phyloP scores from a whole-genome alignment of 192 early-diverging fungal genomes.

The Polychytrium aggregatum region DNA sequence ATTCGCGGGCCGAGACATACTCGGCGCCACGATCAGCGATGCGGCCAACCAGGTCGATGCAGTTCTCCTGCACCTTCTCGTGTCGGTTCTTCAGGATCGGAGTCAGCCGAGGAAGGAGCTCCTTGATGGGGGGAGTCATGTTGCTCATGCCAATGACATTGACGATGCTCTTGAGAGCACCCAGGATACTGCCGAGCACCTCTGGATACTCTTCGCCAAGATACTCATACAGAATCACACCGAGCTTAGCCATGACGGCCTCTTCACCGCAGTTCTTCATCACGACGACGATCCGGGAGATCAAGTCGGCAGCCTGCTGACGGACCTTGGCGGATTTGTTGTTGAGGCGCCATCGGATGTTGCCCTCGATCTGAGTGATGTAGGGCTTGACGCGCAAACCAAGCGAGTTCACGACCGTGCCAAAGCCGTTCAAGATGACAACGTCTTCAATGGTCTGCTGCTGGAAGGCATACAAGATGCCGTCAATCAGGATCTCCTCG shows the following conservation, averaged over 20 bases:
- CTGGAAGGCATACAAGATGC: conserved; percentile 95
- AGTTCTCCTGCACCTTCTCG: conserved; percentile 86
- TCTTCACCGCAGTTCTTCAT: conserved; percentile 93
- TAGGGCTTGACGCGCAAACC: conserved; percentile 85
- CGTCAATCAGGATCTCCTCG: conserved; percentile 94
- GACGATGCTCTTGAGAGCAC: conserved; percentile 87
- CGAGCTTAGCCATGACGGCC: conserved; percentile 85
- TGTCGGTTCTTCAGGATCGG: conserved; percentile 97
- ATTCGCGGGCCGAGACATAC: conserved; percentile 90
- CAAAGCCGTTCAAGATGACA: conserved; percentile 91
- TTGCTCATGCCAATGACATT: conserved; percentile 96
- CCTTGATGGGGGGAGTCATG: conserved; percentile 98
- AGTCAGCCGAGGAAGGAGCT: conserved; percentile 89
- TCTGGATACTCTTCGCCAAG: conserved; percentile 99
- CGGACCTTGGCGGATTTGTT: conserved; percentile 92
- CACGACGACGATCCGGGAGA: conserved; percentile 85
- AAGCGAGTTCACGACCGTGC: conserved; percentile 84
- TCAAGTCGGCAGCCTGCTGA: conserved; percentile 94
- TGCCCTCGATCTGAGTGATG: conserved; percentile 85
- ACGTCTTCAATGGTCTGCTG: conserved; percentile 92
- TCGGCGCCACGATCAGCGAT: conserved; percentile 98
- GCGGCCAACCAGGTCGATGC: conserved; percentile 90
- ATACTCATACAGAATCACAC: conserved; percentile 93
- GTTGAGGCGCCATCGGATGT: conserved; percentile 93
- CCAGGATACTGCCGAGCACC: conserved; percentile 88